Conservation (phyloP, 306 rosid genomes). For the Medicago lupulina region DNA sequence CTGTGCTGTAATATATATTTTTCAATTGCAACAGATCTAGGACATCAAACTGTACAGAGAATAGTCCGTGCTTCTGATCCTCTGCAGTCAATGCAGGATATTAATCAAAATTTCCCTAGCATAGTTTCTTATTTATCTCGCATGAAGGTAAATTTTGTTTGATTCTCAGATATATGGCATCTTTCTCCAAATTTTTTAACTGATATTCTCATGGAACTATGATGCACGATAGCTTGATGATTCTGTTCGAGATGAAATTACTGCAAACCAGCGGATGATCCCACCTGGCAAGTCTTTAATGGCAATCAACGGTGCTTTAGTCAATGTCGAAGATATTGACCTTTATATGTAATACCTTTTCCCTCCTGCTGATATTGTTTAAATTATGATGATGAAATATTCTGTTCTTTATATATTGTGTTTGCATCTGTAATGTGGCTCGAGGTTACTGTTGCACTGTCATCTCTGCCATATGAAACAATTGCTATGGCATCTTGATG, state of each 20-base stretch:
- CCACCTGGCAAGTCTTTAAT: slow-evolving; percentile 99
- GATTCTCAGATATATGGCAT: slow-evolving; percentile 29
- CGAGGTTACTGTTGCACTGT: slow-evolving; percentile 24
- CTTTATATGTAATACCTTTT: slow-evolving; percentile 84
- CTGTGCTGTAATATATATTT: slow-evolving; percentile 23
- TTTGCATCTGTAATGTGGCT: slow-evolving; percentile 30
- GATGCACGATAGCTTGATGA: slow-evolving; percentile 77
- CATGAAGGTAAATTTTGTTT: slow-evolving; percentile 74
- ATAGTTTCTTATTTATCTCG: slow-evolving; percentile 97
- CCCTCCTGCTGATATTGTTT: slow-evolving; percentile 51
- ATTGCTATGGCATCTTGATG: slow-evolving; percentile 26
- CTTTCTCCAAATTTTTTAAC: slow-evolving; percentile 27
- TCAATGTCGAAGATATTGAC: slow-evolving; percentile 96
- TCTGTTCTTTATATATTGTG: slow-evolving; percentile 27
- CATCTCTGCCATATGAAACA: slow-evolving; percentile 20
- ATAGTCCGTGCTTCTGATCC: slow-evolving; percentile 98
- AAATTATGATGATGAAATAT: slow-evolving; percentile 33
- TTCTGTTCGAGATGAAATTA: slow-evolving; percentile 88
- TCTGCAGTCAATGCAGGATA: slow-evolving; percentile 96
- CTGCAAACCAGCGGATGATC: slow-evolving; percentile 93
- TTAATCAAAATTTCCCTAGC: slow-evolving; percentile 94
- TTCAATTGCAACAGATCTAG: slow-evolving; percentile 72
- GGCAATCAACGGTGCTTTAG: slow-evolving; percentile 96
- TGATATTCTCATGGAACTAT: slow-evolving; percentile 41
- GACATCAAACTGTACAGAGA: slow-evolving; percentile 99